Conservation (phyloP, 257 asterid species). For the Agastache rugosa region DNA sequence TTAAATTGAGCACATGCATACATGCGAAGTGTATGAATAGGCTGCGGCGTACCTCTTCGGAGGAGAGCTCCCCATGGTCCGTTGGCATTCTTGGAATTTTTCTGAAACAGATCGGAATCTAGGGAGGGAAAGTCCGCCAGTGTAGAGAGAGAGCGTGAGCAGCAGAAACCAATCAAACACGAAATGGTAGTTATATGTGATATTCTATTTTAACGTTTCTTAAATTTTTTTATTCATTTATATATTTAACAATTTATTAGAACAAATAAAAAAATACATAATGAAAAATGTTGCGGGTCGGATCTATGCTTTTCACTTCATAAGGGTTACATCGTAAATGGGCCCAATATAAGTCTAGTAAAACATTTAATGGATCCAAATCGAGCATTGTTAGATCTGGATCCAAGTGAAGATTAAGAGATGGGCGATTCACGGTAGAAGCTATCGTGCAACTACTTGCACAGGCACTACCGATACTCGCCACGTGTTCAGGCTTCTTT, state of each 20-base stretch:
- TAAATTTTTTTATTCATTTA: neutral
- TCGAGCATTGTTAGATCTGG: no score
- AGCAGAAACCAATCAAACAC: slow-evolving; percentile 33
- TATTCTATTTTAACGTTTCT: neutral
- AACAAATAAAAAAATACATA: neutral
- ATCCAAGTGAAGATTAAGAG: no score
- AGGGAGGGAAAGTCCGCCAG: slow-evolving; percentile 33
- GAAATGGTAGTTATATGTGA: slow-evolving; percentile 31
- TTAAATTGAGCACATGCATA: slow-evolving; percentile 9
- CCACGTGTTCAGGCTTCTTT: no score
- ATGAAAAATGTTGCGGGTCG: neutral
- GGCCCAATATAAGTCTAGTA: neutral
- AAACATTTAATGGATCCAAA: no score
- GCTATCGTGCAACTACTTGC: no score
- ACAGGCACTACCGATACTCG: no score
- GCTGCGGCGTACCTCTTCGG: slow-evolving; percentile 53
- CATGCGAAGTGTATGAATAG: slow-evolving; percentile 1
- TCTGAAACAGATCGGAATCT: slow-evolving; percentile 42
- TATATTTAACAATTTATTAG: no score
- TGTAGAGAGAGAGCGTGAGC: slow-evolving; percentile 34
- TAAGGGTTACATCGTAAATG: no score
- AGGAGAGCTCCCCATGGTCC: slow-evolving; percentile 63
- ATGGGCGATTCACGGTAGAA: no score
- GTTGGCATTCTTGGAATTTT: slow-evolving; percentile 38
- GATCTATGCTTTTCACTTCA: neutral